Evolutionary conservation across 2,329 filamentous ascomycete genomes (phyloP), one percentile per base, ranked within the genome.

Genomic region (Epicoccum sorghinum): DNA sequence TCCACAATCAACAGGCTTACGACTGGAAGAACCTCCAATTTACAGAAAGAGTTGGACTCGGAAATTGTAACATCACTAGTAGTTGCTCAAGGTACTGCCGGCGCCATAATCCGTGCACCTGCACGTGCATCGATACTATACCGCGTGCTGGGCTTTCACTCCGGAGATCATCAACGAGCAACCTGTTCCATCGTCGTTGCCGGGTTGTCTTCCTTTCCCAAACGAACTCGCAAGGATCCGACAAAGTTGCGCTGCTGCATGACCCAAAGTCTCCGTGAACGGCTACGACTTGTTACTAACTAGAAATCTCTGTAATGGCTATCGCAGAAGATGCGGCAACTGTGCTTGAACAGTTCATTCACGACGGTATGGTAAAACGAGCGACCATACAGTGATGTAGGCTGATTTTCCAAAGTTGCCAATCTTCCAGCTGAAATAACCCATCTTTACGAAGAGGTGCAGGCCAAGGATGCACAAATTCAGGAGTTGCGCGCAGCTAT

Each of bases 391-490:
- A 13, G 18, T 29, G 18, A 18, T 10, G 7, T 18, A 24, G 12
- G 45, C 61, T 68, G 48, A 72, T 41, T 9, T 6, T 22, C 2
- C 9, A 4, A 57, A 81, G 88, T 89, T 18, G 86, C 89, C 66
- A 95, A 95, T 68, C 81, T 93, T 25, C 90, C 90, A 58, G 89
- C 90, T 59, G 90, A 95, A 76, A 87, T 95, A 55, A 87, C 88
- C 18, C 92, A 93, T 77, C 82, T 93, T 58, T 88, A 93, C 68
- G 90, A 93, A 70, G 90, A 95, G 76, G 90, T 93, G 59, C 82
- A 86, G 68, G 88, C 90, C 71, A 93, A 93, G 74, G 90, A 96
- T 71, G 82, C 84, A 44, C 82, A 86, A 60, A 89, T 90, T 62
- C 80, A 85, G 68, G 86, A 90, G 42, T 87, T 88, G 70, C 79